Conservation (phyloP, 768 basidiomycete genomes). For the Rhodosporidiobolus odoratus region DNA sequence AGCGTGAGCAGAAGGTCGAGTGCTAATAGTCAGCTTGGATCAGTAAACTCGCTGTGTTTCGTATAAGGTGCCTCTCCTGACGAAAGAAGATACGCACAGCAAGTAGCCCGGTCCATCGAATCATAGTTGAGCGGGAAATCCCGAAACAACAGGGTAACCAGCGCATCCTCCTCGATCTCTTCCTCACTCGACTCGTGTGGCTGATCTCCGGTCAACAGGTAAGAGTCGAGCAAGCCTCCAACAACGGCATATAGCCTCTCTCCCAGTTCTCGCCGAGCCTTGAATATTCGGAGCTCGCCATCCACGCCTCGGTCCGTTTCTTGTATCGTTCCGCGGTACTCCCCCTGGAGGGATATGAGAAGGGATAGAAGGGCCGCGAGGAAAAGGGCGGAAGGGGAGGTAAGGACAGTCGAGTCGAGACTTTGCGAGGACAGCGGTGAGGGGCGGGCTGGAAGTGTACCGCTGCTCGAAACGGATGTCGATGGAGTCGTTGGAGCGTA, state of each 20-base stretch:
- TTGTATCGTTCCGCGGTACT: constrained; percentile 21
- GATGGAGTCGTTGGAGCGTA: not conserved
- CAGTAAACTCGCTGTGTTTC: no score
- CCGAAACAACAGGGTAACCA: constrained; percentile 34
- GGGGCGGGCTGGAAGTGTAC: constrained; percentile 2
- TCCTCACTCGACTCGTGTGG: not conserved
- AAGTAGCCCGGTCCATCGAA: constrained; percentile 38
- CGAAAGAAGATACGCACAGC: constrained; percentile 15
- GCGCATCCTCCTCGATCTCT: constrained; percentile 34
- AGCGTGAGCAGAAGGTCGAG: constrained; percentile 37
- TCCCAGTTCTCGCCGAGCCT: constrained; percentile 34
- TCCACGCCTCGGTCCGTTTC: constrained; percentile 39
- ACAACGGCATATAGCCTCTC: constrained; percentile 37
- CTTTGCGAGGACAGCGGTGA: constrained; percentile 22
- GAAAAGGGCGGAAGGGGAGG: constrained; percentile 35
- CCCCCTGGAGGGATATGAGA: constrained; percentile 36
- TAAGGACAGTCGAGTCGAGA: constrained; percentile 33
- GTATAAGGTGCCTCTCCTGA: not conserved
- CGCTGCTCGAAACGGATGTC: not conserved
- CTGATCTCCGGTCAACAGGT: constrained; percentile 31
- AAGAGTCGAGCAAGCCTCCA: constrained; percentile 32
- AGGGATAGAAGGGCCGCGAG: constrained; percentile 33
- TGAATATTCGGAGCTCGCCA: constrained; percentile 39
- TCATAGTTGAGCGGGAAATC: constrained; percentile 39
- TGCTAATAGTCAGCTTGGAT: not conserved